phyloP scores from a whole-genome alignment of 805 yeast genomes.

The Starmerella apicola region DNA sequence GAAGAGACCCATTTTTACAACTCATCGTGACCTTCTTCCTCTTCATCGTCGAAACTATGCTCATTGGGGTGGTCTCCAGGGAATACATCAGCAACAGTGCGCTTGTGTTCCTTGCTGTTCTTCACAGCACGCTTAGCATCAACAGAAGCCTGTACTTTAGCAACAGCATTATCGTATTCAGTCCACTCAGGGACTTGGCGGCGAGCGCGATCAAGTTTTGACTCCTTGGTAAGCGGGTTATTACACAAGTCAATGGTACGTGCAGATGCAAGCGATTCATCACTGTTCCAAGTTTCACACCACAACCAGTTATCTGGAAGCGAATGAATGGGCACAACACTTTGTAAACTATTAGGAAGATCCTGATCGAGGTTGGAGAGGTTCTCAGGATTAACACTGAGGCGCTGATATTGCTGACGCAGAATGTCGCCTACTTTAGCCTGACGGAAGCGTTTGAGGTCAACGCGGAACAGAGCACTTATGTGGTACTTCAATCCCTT shows the following conservation, averaged over 20 bases:
- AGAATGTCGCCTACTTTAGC: slow-evolving; percentile 65
- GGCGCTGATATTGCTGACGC: slow-evolving; percentile 70
- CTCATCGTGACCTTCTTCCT: slow-evolving; percentile 13
- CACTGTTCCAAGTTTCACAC: slow-evolving; percentile 90
- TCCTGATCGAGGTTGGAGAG: slow-evolving; percentile 83
- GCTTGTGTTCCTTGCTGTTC: not conserved
- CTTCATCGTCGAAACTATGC: not conserved
- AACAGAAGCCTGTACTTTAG: slow-evolving; percentile 16
- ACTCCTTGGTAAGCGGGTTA: slow-evolving; percentile 71
- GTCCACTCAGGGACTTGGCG: slow-evolving; percentile 73
- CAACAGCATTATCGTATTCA: slow-evolving; percentile 46
- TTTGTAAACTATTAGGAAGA: slow-evolving; percentile 77
- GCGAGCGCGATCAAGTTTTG: slow-evolving; percentile 61
- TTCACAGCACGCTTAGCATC: not conserved
- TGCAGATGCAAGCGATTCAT: slow-evolving; percentile 46
- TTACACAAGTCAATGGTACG: slow-evolving; percentile 75
- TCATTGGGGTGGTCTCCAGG: slow-evolving; percentile 4
- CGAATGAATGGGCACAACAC: slow-evolving; percentile 51
- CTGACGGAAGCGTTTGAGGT: slow-evolving; percentile 52
- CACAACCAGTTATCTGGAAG: slow-evolving; percentile 78
- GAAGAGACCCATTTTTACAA: slow-evolving; percentile 2
- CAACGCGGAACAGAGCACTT: slow-evolving; percentile 75
- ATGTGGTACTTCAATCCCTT: slow-evolving; percentile 51
- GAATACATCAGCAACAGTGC: not conserved
- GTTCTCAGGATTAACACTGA: slow-evolving; percentile 69